Conservation (phyloP, 129 eudicot species). For the Mikania micrantha region DNA sequence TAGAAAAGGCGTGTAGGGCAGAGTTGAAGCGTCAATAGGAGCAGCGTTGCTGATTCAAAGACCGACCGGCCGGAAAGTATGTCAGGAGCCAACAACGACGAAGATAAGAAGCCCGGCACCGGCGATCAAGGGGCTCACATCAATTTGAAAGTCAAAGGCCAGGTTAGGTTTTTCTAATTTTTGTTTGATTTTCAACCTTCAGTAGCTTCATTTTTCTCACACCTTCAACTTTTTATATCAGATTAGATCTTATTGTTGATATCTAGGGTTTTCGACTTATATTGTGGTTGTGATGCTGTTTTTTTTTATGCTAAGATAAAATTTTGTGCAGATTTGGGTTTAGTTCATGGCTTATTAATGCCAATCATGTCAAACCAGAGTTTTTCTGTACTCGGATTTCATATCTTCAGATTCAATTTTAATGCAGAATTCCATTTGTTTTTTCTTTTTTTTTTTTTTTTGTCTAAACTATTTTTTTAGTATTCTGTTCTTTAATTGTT, state of each 20-base stretch:
- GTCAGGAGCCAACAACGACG: conserved; percentile 50
- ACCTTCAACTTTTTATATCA: neutral
- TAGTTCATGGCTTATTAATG: neutral
- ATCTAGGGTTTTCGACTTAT: neutral
- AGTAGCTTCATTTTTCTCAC: neutral
- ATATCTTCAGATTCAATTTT: neutral
- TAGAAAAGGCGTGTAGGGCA: conserved; percentile 15
- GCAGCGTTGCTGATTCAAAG: conserved; percentile 1
- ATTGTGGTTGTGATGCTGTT: neutral
- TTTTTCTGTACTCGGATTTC: neutral
- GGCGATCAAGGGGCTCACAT: conserved; percentile 49
- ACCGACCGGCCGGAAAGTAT: conserved; percentile 26
- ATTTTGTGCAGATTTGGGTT: neutral
- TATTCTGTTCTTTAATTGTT: neutral
- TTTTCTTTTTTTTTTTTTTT: no score
- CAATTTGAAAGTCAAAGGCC: conserved; percentile 72
- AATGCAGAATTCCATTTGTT: neutral
- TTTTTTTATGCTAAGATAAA: neutral
- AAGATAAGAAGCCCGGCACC: conserved; percentile 55
- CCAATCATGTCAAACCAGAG: neutral
- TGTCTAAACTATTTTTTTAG: no score
- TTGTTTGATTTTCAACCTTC: neutral
- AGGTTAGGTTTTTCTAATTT: conserved; percentile 26
- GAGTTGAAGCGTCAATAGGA: neutral
- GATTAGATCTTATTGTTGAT: neutral